phyloP scores from a whole-genome alignment of 176 grass and related monocot genomes.

The Hordeum marinum region DNA sequence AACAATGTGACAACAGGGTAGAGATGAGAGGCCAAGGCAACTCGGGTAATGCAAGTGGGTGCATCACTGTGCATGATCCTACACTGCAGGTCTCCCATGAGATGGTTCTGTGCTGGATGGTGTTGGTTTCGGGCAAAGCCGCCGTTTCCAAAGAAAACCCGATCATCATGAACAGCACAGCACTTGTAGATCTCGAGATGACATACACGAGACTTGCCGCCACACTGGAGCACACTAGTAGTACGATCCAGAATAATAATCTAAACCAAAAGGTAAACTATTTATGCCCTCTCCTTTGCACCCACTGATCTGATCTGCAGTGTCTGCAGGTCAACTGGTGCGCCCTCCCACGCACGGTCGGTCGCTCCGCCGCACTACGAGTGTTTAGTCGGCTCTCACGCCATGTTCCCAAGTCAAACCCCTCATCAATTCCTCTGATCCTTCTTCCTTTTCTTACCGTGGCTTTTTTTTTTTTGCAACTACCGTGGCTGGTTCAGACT shows the following conservation, averaged over 20 bases:
- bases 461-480: background rate
- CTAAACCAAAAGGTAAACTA: no score
- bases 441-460: no score
- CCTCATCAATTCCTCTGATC: background rate
- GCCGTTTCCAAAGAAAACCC: no score
- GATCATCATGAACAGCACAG: background rate
- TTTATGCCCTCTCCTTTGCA: background rate
- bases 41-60: no score
- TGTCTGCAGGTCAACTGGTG: conserved; percentile 1
- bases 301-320: background rate
- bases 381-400: background rate
- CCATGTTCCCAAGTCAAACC: background rate
- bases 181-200: conserved; percentile 2
- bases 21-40: no score
- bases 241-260: background rate
- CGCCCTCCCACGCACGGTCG: background rate
- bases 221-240: background rate
- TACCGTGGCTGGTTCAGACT: background rate
- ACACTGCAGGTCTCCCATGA: no score
- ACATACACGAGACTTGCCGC: background rate
- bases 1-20: no score
- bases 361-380: background rate
- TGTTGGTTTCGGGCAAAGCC: background rate
- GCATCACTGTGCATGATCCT: no score
- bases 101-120: no score